These are phyloP conservation scores for Typha latifolia DNA, from an alignment of 176 grass and related monocot genomes.

Conservation along the genomic window DNA sequence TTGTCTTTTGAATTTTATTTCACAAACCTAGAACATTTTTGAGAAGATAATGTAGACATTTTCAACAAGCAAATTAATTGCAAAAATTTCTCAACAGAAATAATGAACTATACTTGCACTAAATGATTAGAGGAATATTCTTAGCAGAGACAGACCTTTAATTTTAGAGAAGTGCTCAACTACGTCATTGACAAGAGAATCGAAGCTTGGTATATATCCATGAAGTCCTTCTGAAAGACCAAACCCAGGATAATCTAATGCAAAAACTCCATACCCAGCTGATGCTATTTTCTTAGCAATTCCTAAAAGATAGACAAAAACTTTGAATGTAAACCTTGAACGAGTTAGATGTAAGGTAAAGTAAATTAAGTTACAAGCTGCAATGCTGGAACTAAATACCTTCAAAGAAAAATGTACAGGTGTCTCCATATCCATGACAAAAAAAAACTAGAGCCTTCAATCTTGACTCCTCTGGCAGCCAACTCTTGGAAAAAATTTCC, in stretches of 20 bases:
- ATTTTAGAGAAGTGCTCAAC: constrained; percentile 68
- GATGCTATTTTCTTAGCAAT: constrained; percentile 79
- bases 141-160: constrained; percentile 45
- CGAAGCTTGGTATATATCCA: constrained; percentile 85
- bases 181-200: constrained; percentile 61
- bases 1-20: too few relatives aligned
- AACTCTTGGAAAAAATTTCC: constrained; percentile 92
- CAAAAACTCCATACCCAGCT: constrained; percentile 84
- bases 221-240: constrained; percentile 96
- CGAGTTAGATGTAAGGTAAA: too few relatives aligned
- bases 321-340: background rate
- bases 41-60: too few relatives aligned
- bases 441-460: constrained; percentile 79
- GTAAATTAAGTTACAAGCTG: constrained; percentile 5
- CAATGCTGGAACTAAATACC: constrained; percentile 33
- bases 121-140: constrained; percentile 2
- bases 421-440: constrained; percentile 96
- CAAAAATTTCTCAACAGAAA: too few relatives aligned
- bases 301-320: constrained; percentile 34
- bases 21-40: too few relatives aligned
- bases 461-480: constrained; percentile 52
- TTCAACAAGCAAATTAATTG: constrained; percentile 9
- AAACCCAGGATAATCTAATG: constrained; percentile 89
- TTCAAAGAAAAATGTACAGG: constrained; percentile 97
- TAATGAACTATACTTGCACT: background rate